Evolutionary conservation across 2,329 filamentous ascomycete genomes (phyloP), one percentile per base, ranked within the genome.

Genomic region (Clathrospora elynae): DNA sequence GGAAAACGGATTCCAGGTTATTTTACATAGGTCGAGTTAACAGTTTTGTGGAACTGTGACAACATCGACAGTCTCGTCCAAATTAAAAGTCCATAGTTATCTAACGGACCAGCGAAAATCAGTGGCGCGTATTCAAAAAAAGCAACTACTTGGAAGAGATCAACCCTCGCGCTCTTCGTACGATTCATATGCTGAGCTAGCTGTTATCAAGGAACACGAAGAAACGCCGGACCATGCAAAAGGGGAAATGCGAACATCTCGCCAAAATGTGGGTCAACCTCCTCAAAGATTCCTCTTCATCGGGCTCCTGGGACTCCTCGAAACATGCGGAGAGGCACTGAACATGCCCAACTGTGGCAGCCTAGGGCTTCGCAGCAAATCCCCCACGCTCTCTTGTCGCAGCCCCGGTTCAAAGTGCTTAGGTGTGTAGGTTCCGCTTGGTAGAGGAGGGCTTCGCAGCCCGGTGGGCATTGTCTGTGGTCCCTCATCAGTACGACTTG

Each of bases 331-430:
- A 5, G 46, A 40, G 3, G 62, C 53, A n/a, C 38, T 55, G 34
- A 68, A 70, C 22, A 59, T 38, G 3, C 65, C 66, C 5, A 68
- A 17, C 9, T 59, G 54, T 13, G 66, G 65, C 47, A 61, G 25
- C 31, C 53, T 53, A 1, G 57, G 50, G 28, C 55, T 58, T 29
- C 42, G 59, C 10, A 54, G 17, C 5, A 46, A 14, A 12, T 37
- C 43, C 14, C 48, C 14, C 7, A 43, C 39, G 30, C 51, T 52
- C 13, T 49, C 51, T 37, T 56, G 57, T 10, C 51, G 39, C 6
- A 29, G 12, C 2, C 42, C 35, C 4, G 22, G 14, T 10, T 48
- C 38, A 10, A 42, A 44, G 4, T 32, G 20, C 34, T 43, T 51
- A 3, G 57, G 44, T 12, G 48, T 54, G 11, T 49, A 44, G 8